phyloP scores from a whole-genome alignment of 495 filamentous ascomycete species.

The Bacidia gigantensis region DNA sequence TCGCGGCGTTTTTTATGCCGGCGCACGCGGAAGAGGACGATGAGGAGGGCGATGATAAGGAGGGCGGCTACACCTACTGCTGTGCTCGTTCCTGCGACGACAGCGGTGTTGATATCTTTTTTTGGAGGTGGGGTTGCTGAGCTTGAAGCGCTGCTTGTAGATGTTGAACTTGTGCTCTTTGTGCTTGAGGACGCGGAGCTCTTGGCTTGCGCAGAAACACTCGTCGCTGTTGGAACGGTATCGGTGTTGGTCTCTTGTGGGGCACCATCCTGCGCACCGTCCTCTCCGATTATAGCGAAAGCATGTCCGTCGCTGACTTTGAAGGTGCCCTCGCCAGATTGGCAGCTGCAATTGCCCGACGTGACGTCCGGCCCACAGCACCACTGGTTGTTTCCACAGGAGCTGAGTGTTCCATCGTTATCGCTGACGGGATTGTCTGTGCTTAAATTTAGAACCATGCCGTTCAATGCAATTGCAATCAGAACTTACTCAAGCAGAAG shows the following conservation, averaged over 20 bases:
- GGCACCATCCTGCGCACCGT: too few species aligned
- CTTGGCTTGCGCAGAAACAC: neutral
- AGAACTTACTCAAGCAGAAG: constrained; percentile 22
- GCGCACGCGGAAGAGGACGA: neutral
- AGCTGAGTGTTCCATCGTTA: constrained; percentile 14
- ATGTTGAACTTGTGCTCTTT: neutral
- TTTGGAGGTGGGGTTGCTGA: neutral
- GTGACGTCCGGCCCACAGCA: constrained; percentile 20
- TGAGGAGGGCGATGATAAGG: neutral
- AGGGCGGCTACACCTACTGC: neutral
- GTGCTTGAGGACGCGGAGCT: neutral
- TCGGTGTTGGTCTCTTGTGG: too few species aligned
- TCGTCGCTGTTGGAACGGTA: neutral
- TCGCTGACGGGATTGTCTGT: constrained; percentile 10
- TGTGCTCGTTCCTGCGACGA: neutral
- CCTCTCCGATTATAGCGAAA: constrained; percentile 22
- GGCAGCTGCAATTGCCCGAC: constrained; percentile 21
- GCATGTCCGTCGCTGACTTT: constrained; percentile 8
- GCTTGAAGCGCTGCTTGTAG: neutral
- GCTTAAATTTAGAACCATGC: neutral
- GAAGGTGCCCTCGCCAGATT: constrained; percentile 14
- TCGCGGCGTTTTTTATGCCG: neutral
- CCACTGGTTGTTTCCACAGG: constrained; percentile 20
- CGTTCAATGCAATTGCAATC: neutral
- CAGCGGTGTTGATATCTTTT: neutral